Evolutionary conservation across 2,329 filamentous ascomycete genomes (phyloP).

Genomic region (Stemphylium lycopersici): DNA sequence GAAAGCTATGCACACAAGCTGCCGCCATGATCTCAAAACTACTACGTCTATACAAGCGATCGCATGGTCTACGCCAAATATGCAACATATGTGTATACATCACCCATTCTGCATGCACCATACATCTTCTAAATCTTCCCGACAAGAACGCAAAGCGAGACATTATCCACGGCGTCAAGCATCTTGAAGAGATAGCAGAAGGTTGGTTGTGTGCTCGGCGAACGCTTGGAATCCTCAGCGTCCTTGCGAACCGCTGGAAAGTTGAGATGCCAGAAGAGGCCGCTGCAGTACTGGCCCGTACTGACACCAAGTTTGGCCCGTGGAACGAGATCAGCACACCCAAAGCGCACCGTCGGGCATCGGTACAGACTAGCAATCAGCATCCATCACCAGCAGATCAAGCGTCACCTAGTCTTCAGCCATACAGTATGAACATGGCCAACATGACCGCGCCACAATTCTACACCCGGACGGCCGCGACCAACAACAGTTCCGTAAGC

Average conservation of each 20-base stretch:
- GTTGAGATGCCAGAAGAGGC: slow-evolving; percentile 88
- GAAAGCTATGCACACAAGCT: slow-evolving; percentile 88
- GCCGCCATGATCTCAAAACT: slow-evolving; percentile 90
- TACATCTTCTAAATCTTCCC: slow-evolving; percentile 89
- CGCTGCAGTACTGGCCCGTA: slow-evolving; percentile 72
- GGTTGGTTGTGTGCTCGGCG: slow-evolving; percentile 90
- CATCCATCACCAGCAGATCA: slow-evolving; percentile 30
- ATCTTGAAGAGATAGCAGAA: slow-evolving; percentile 94
- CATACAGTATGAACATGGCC: slow-evolving; percentile 39
- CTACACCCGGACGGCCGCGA: slow-evolving; percentile 24
- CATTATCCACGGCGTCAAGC: slow-evolving; percentile 86
- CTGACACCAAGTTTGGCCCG: slow-evolving; percentile 79
- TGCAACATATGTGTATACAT: slow-evolving; percentile 98
- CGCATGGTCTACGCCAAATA: slow-evolving; percentile 88
- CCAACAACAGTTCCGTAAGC: slow-evolving; percentile 32
- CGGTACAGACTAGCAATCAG: slow-evolving; percentile 20
- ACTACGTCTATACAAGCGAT: slow-evolving; percentile 91
- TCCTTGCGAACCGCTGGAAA: slow-evolving; percentile 87
- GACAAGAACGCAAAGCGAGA: slow-evolving; percentile 90
- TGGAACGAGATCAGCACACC: slow-evolving; percentile 51
- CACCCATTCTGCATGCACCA: slow-evolving; percentile 89
- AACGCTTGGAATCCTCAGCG: slow-evolving; percentile 82
- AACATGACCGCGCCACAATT: slow-evolving; percentile 34
- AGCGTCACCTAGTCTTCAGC: slow-evolving; percentile 34
- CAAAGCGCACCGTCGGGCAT: slow-evolving; percentile 25